Base-by-base conservation (phyloP, 2,329 filamentous ascomycete genomes). In the Macrophomina phaseolina region DNA sequence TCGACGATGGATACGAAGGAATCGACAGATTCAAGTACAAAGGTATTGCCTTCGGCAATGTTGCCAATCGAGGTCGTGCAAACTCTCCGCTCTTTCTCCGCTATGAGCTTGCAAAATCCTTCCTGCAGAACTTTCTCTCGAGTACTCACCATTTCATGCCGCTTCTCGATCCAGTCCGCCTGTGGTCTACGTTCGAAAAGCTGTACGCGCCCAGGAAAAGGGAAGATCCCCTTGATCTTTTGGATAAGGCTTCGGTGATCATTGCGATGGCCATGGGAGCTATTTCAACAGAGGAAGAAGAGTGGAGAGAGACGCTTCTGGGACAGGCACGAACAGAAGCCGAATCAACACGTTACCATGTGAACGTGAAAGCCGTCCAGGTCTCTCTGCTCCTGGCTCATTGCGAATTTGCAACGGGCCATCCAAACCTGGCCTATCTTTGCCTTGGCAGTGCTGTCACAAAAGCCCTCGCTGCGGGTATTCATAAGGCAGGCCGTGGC, bases 201-300 rank as follows among this genome's bases (percentile, higher is more conserved):
- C n/a, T 66, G 0, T 66, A 66, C 53, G 34, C 34, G 3, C 12
- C 34, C 30, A 32, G 40, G 5, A 36, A 3, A 0, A 61, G 5
- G 7, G 45, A 2, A 6, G 28, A 61, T 9, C 9, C 42, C 4
- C 18, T 60, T 30, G 46, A 61, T 18, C 40, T 32, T 2, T 32
- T 53, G 30, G 64, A 61, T 4, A 52, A 48, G 3, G 53, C 64
- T 6, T 7, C 30, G 3, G 14, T 66, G 4, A 28, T 66, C 30
- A 48, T 55, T 23, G n/a, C 64, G 1, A 42, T 66, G 64, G 53
- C 64, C 4, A 61, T 66, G 36, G 64, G 64, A 2, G 53, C 64
- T 5, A 49, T 38, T 12, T 42, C 55, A 0, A 66, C 64, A 0
- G 34, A 51, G 23, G 30, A 66, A 14, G 45, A 60, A 3, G 5